Evolutionary conservation across 2,329 filamentous ascomycete genomes (phyloP), one percentile per base, ranked within the genome.

Genomic region (Cytospora piceicola): DNA sequence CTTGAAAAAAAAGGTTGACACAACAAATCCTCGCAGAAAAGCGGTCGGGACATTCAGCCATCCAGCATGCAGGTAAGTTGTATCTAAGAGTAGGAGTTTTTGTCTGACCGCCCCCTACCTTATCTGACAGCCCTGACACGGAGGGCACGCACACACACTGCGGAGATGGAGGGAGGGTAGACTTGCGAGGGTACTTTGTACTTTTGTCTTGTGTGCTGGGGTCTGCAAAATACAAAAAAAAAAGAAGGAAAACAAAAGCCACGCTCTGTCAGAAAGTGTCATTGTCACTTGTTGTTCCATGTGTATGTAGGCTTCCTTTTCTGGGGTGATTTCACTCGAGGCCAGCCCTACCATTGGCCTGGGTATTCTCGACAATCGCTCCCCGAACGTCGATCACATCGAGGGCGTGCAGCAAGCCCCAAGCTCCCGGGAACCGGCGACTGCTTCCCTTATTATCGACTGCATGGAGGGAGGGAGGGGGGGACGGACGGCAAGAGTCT

Each of bases 301-400:
- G 6, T 15, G 59, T 29, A 49, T 49, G 53, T 36, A 55, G 59
- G 59, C 59, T 61, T 49, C 62, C 65, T 32, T 46, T 62, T 67
- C 57, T 54, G 62, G 65, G 32, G 42, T 53, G 27, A 61, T 54
- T 58, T 54, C 42, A 52, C 55, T 42, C 53, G 11, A 51, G n/a
- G 46, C 34, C 65, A 61, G 65, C 58, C 58, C 58, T 65, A 52
- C 56, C 58, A 67, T 67, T 67, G 65, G 65, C 62, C 62, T 55
- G 39, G 32, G 32, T 30, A 54, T n/a, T 34, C 36, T 61, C 54
- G 54, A 55, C 58, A 67, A 55, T 65, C 65, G 62, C 62, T 67
- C 32, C 52, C 65, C 65, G 65, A 65, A 51, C 58, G 62, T 60
- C 52, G 54, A 62, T 66, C 64, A 11, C n/a, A 15, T 12, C 51